Conservation (phyloP, 106 monocot genomes). For the Allium cepa region DNA sequence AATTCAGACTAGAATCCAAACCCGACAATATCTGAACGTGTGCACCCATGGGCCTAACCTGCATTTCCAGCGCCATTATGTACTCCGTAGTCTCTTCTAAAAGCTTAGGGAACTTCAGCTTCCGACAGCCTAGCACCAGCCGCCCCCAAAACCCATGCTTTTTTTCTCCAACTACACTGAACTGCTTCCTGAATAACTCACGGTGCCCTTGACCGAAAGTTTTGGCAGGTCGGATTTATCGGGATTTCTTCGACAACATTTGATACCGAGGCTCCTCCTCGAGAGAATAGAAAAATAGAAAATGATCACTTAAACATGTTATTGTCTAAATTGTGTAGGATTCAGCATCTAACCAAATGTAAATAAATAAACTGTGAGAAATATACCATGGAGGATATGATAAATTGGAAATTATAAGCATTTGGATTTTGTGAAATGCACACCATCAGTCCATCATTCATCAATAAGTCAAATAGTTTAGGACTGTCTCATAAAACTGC, state of each 20-base stretch:
- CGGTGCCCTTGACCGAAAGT: slow-evolving; percentile 1
- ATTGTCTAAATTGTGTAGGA: too few species aligned
- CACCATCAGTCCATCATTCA: too few species aligned
- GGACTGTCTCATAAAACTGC: too few species aligned
- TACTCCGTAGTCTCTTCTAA: slow-evolving; percentile 80
- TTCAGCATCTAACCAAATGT: too few species aligned
- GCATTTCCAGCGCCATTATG: slow-evolving; percentile 96
- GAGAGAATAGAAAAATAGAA: slow-evolving; percentile 75
- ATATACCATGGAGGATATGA: too few species aligned
- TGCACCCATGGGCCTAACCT: slow-evolving; percentile 61
- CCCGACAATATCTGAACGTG: slow-evolving; percentile 46
- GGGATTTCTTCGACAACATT: slow-evolving; percentile 6
- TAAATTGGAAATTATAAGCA: too few species aligned
- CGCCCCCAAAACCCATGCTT: slow-evolving; percentile 51
- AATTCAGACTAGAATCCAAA: slow-evolving; percentile 1
- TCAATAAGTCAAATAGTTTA: too few species aligned
- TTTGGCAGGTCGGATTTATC: not conserved
- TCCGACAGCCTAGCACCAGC: slow-evolving; percentile 82
- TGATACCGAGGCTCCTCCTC: slow-evolving; percentile 17
- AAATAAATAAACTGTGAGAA: too few species aligned
- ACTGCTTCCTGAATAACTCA: not conserved
- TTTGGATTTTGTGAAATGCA: too few species aligned
- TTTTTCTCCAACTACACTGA: slow-evolving; percentile 28
- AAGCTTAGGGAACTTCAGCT: slow-evolving; percentile 57
- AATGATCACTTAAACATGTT: slow-evolving; percentile 81